Percentiles rank a stretch among this genome's conserved stretches.
These are phyloP conservation scores for Epichloe scottii DNA, from an alignment of 2,329 filamentous ascomycete species.

Conservation along the genomic window DNA sequence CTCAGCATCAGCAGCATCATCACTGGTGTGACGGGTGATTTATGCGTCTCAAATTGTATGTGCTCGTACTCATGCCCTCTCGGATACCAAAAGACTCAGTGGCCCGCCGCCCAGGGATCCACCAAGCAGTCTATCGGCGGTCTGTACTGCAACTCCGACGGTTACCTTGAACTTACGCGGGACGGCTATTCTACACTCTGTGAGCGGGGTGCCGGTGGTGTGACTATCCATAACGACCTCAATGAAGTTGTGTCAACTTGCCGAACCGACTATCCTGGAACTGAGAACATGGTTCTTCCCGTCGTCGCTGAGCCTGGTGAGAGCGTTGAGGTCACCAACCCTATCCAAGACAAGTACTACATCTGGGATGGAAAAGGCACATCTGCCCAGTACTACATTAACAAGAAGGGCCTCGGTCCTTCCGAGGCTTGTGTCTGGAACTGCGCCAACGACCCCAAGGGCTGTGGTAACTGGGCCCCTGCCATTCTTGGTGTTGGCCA, in stretches of 20 bases:
- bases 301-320: slow-evolving; percentile 48
- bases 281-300: slow-evolving; percentile 77
- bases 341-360: slow-evolving; percentile 62
- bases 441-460: slow-evolving; percentile 33
- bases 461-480: slow-evolving; percentile 75
- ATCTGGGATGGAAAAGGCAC: slow-evolving; percentile 61
- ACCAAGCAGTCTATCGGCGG: slow-evolving; percentile 82
- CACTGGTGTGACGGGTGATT: slow-evolving; percentile 46
- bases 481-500: slow-evolving; percentile 74
- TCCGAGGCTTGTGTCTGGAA: slow-evolving; percentile 67
- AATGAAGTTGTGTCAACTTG: slow-evolving; percentile 58
- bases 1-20: slow-evolving; percentile 52
- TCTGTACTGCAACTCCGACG: slow-evolving; percentile 60
- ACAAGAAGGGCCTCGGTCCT: slow-evolving; percentile 58
- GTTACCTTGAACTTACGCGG: slow-evolving; percentile 70
- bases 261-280: slow-evolving; percentile 93
- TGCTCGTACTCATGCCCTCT: slow-evolving; percentile 91
- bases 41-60: slow-evolving; percentile 52
- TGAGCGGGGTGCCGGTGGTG: slow-evolving; percentile 54
- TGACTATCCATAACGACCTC: slow-evolving; percentile 67
- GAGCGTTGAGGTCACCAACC: slow-evolving; percentile 58
- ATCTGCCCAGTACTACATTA: slow-evolving; percentile 94
- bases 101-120: slow-evolving; percentile 64
- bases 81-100: slow-evolving; percentile 88
- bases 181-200: slow-evolving; percentile 57